Evolutionary conservation across 768 basidiomycete genomes (phyloP).

Genomic region (Macrolepiota albuminosa): DNA sequence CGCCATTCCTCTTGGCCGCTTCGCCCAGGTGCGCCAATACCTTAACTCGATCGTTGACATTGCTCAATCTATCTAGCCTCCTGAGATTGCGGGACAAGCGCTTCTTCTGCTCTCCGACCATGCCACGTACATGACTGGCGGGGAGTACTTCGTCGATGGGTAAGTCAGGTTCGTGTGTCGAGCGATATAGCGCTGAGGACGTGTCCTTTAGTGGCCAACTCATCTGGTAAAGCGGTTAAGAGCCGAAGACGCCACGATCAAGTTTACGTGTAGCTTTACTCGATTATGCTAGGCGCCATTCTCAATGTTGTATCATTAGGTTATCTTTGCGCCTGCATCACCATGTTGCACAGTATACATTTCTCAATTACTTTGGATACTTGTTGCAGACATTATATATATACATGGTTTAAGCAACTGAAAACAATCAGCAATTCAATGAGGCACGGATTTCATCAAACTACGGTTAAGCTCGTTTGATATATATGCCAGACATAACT

Average conservation of each 20-base stretch:
- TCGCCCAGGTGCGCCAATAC: conserved; percentile 40
- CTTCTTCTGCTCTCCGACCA: conserved; percentile 48
- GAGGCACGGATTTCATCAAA: too few relatives aligned
- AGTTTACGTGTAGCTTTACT: too few relatives aligned
- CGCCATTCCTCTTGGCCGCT: conserved; percentile 49
- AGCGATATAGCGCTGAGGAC: too few relatives aligned
- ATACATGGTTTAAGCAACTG: too few relatives aligned
- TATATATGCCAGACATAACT: too few relatives aligned
- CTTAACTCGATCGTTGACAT: background rate
- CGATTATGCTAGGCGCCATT: background rate
- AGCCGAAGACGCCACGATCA: background rate
- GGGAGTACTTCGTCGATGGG: conserved; percentile 55
- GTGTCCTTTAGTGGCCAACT: conserved; percentile 7
- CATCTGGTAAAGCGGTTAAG: conserved; percentile 7
- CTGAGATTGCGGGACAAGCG: conserved; percentile 54
- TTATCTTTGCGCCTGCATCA: background rate
- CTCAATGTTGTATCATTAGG: background rate
- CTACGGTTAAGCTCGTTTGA: too few relatives aligned
- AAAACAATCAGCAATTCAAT: too few relatives aligned
- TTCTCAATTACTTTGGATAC: too few relatives aligned
- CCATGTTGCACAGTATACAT: background rate
- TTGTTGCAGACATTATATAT: too few relatives aligned
- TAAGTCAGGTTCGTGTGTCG: conserved; percentile 17
- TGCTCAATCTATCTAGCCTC: conserved; percentile 29
- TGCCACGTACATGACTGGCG: conserved; percentile 54